Conservation (phyloP, 2,329 filamentous ascomycete genomes). For the Magnaporthales sp. region DNA sequence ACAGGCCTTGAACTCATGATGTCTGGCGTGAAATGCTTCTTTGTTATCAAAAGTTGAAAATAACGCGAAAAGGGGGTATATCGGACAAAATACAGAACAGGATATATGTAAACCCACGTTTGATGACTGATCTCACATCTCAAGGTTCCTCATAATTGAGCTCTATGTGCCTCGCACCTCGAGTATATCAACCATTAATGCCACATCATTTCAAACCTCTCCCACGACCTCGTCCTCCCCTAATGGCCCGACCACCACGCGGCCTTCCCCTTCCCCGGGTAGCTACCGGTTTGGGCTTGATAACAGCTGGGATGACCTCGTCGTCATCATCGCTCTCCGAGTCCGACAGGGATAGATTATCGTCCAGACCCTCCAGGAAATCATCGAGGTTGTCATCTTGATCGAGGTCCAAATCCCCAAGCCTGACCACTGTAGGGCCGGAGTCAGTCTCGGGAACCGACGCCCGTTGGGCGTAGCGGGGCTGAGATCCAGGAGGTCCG, state of each 20-base stretch:
- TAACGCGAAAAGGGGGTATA: neutral
- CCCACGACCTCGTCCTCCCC: slow-evolving; percentile 7
- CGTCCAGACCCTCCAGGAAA: slow-evolving; percentile 8
- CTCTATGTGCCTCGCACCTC: neutral
- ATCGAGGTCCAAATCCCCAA: slow-evolving; percentile 15
- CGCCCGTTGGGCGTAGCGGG: neutral
- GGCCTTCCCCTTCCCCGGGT: slow-evolving; percentile 10
- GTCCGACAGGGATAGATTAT: slow-evolving; percentile 9
- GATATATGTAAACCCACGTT: neutral
- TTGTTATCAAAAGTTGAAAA: neutral
- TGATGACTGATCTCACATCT: neutral
- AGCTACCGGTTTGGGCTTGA: slow-evolving; percentile 6
- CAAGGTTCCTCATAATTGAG: neutral
- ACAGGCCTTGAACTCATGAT: neutral
- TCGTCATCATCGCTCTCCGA: slow-evolving; percentile 13
- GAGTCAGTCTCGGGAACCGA: neutral
- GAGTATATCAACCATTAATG: neutral
- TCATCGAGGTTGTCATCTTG: neutral
- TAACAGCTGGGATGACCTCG: slow-evolving; percentile 12
- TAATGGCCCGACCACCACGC: slow-evolving; percentile 8
- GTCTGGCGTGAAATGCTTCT: neutral
- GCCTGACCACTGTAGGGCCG: slow-evolving; percentile 24
- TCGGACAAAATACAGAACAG: neutral
- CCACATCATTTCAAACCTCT: neutral
- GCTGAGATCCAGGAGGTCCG: slow-evolving; percentile 8